Conservation (phyloP, 139 green algal genomes). For the Chlamydomonas sphaeroides region DNA sequence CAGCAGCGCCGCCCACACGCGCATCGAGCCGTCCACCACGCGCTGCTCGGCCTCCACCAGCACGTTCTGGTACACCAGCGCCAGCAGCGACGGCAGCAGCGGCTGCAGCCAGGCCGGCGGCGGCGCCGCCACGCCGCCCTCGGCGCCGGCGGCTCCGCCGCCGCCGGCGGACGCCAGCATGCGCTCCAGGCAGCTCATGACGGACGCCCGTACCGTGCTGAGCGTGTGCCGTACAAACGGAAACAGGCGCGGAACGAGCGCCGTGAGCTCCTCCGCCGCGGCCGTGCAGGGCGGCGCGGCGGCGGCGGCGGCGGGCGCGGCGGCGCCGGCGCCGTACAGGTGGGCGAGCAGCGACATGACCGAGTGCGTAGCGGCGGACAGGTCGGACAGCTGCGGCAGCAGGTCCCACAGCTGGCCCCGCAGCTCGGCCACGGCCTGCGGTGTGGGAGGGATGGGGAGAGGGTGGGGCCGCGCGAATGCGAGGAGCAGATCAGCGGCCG, state of each 20-base stretch:
- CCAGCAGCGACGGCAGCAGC: conserved; percentile 55
- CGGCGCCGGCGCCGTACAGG: conserved; percentile 62
- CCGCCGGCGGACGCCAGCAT: conserved; percentile 49
- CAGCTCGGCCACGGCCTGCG: conserved; percentile 44
- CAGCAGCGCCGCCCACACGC: conserved; percentile 76
- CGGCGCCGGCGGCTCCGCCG: neutral
- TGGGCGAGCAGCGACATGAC: conserved; percentile 82
- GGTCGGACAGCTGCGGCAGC: conserved; percentile 84
- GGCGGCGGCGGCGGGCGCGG: neutral
- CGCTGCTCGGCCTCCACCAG: conserved; percentile 72
- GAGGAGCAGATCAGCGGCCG: no score
- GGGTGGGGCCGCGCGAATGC: no score
- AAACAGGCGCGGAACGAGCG: conserved; percentile 44
- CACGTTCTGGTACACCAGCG: conserved; percentile 83
- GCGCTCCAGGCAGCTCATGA: conserved; percentile 67
- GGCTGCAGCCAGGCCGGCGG: conserved; percentile 50
- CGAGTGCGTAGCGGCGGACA: conserved; percentile 79
- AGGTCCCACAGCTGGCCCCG: conserved; percentile 78
- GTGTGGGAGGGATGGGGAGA: no score
- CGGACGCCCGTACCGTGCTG: conserved; percentile 74
- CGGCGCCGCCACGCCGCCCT: neutral
- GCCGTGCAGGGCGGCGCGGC: no score
- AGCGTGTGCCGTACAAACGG: conserved; percentile 87
- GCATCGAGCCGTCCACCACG: conserved; percentile 55
- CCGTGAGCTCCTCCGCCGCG: conserved; percentile 11